These are phyloP conservation scores for Lepidium sativum DNA, from an alignment of 345 rosid genomes.

Conservation along the genomic window DNA sequence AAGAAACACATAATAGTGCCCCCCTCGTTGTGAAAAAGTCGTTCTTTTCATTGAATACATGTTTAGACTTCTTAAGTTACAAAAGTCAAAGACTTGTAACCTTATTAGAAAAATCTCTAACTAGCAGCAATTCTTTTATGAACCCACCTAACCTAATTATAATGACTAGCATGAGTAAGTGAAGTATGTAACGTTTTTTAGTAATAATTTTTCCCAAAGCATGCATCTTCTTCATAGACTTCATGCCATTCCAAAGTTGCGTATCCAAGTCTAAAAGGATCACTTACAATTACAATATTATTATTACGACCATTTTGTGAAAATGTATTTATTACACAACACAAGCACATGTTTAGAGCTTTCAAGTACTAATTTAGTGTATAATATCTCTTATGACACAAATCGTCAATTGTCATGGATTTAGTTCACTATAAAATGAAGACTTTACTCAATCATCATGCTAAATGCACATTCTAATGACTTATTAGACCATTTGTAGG, in stretches of 20 bases:
- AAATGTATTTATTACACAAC: background rate
- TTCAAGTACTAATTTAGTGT: background rate
- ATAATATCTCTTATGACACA: background rate
- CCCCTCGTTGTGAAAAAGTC: background rate
- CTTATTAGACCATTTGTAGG: background rate
- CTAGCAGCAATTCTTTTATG: background rate
- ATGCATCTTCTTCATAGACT: slow-evolving; percentile 1
- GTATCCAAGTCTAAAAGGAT: slow-evolving; percentile 11
- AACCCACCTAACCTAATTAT: slow-evolving; percentile 10
- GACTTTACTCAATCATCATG: background rate
- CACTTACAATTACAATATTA: slow-evolving; percentile 4
- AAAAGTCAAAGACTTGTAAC: slow-evolving; percentile 14
- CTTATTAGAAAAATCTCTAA: background rate
- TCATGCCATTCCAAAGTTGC: slow-evolving; percentile 14
- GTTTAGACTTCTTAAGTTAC: background rate
- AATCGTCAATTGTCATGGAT: background rate
- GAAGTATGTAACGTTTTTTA: background rate
- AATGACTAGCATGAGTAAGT: background rate
- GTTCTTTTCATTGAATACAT: background rate
- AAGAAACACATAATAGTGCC: slow-evolving; percentile 14
- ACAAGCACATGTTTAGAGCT: background rate
- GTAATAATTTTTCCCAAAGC: background rate
- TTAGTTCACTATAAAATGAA: background rate
- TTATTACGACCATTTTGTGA: background rate
- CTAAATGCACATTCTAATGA: background rate